These are phyloP conservation scores for Geoglossum cookeanum DNA, from an alignment of 2,329 filamentous ascomycete species.

Conservation along the genomic window DNA sequence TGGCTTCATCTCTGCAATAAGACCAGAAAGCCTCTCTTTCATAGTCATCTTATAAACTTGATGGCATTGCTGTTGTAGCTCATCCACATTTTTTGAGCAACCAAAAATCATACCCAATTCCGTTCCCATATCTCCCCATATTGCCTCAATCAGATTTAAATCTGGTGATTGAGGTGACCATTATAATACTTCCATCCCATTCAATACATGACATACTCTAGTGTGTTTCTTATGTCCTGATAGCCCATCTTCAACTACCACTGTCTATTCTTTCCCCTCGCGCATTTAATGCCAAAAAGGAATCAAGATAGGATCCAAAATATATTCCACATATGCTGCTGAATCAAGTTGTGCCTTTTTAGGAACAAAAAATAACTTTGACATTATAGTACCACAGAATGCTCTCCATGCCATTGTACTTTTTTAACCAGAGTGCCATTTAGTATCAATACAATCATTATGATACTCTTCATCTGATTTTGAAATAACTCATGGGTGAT, in stretches of 20 bases:
- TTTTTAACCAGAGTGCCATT: background rate
- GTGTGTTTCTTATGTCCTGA: conserved; percentile 4
- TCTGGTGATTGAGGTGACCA: background rate
- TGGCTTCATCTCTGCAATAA: background rate
- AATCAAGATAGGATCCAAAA: conserved; percentile 2
- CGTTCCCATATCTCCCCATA: too few species aligned
- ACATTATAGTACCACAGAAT: background rate
- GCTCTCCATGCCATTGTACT: background rate
- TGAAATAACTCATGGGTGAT: too few species aligned
- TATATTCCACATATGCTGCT: background rate
- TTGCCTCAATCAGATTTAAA: background rate
- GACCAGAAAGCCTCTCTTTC: background rate
- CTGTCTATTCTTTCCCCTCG: conserved; percentile 3
- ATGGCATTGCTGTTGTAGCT: background rate
- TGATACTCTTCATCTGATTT: too few species aligned
- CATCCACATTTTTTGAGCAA: background rate
- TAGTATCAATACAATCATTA: too few species aligned
- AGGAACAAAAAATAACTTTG: too few species aligned
- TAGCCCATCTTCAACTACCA: conserved; percentile 6
- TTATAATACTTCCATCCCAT: background rate
- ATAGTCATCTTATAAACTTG: background rate
- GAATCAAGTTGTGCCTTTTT: conserved; percentile 4
- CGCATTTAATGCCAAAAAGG: conserved; percentile 5
- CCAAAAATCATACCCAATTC: background rate
- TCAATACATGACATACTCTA: background rate